Conservation (phyloP, 2,329 filamentous ascomycete genomes). For the Paramyrothecium sp. region DNA sequence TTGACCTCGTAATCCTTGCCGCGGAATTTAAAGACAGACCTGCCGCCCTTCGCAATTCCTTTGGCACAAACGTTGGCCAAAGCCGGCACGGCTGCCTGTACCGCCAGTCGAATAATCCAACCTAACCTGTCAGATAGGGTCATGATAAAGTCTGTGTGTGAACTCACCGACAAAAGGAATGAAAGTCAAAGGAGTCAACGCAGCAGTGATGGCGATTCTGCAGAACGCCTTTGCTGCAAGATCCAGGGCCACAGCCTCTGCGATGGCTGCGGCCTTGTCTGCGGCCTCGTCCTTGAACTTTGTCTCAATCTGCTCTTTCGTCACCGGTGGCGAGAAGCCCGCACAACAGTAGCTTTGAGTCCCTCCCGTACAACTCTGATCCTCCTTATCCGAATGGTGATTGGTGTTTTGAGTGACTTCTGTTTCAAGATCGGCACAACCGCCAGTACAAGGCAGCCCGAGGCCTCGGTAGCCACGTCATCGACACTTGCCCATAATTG, state of each 20-base stretch:
- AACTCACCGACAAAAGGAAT: slow-evolving; percentile 4
- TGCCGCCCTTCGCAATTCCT: slow-evolving; percentile 29
- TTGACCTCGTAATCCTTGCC: slow-evolving; percentile 3
- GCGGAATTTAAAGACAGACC: slow-evolving; percentile 8
- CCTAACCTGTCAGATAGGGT: no score
- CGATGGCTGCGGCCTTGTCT: slow-evolving; percentile 21
- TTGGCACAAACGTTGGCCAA: slow-evolving; percentile 27
- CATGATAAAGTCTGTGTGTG: no score
- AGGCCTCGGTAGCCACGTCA: slow-evolving; percentile 21
- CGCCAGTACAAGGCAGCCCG: slow-evolving; percentile 23
- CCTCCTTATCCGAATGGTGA: slow-evolving; percentile 19
- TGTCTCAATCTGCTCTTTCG: slow-evolving; percentile 17
- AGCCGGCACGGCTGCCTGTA: slow-evolving; percentile 23
- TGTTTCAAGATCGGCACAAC: slow-evolving; percentile 26
- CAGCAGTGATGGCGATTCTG: slow-evolving; percentile 28
- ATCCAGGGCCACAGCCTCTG: slow-evolving; percentile 27
- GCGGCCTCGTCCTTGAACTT: slow-evolving; percentile 12
- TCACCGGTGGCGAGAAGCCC: slow-evolving; percentile 24
- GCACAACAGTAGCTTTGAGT: slow-evolving; percentile 25
- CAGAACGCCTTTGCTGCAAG: slow-evolving; percentile 33
- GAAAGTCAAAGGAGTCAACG: background rate
- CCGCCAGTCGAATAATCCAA: slow-evolving; percentile 8
- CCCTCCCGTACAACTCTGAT: slow-evolving; percentile 27
- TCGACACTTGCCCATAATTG: slow-evolving; percentile 2
- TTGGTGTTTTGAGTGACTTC: slow-evolving; percentile 27